Base-by-base conservation (phyloP, 2,329 filamentous ascomycete genomes). In the Pseudodiploospora longispora region DNA sequence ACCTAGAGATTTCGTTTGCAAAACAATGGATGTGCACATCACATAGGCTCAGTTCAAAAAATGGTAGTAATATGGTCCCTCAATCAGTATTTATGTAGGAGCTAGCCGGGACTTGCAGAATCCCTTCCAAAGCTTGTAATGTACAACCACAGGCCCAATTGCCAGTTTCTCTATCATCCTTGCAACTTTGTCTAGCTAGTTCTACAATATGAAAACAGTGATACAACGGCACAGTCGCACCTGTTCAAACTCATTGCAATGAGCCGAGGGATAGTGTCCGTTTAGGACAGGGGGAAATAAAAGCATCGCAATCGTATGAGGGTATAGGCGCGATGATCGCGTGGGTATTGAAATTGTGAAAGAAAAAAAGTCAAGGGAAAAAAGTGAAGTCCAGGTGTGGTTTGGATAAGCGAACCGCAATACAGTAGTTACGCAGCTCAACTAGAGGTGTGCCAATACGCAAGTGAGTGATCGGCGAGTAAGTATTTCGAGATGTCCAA, bases 301-400 rank as follows among this genome's bases (percentile, higher is more conserved):
- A 48, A 46, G 42, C 41, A 47, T 44, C 39, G 19, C 19, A 48
- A 44, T 59, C 55, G 46, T 55, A 39, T 48, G 50, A 44, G 54
- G 54, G 51, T 56, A 55, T 57, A 52, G 46, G 48, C 49, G 50
- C 53, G 38, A 38, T 38, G 41, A 38, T 37, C 27, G 43, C 37
- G 42, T 31, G 30, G 37, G 42, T 43, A 43, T 42, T 47, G 38
- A 32, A 19, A 35, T 37, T 36, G 32, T 42, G 36, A 49, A 48
- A 47, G 43, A 44, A 41, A 19, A 36, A 42, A 31, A 42, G 19
- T 34, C 50, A 42, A 42, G 52, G 27, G 38, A 42, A 43, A 50
- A 41, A 30, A 29, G 29, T 10, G 19, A 19, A 19, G 19, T 19
- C 19, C 19, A 19, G 19, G 19, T 19, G 19, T 19, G 19, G 19